These are phyloP conservation scores for Fusarium goolgardi DNA, from an alignment of 2,329 filamentous ascomycete genomes.

Conservation along the genomic window DNA sequence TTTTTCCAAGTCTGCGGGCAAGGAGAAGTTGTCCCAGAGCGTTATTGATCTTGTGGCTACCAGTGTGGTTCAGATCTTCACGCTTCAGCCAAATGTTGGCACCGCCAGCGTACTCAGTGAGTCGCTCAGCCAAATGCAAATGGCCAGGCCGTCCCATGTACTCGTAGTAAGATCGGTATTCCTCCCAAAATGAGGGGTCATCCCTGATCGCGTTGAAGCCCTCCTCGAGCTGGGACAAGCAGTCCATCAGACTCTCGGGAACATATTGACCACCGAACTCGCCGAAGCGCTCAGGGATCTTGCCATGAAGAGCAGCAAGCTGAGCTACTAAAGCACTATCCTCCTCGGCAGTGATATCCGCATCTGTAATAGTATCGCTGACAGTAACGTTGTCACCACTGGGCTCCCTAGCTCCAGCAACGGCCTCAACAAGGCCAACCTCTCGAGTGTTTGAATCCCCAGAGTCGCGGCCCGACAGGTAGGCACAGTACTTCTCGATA, in stretches of 20 bases:
- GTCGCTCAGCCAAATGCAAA: conserved; percentile 85
- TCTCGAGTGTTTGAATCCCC: conserved; percentile 65
- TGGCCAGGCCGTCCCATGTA: conserved; percentile 97
- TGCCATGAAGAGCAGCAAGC: conserved; percentile 82
- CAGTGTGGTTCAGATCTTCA: conserved; percentile 97
- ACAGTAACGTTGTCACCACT: conserved; percentile 60
- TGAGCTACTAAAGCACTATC: conserved; percentile 79
- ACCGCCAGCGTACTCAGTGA: conserved; percentile 89
- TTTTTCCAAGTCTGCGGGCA: conserved; percentile 89
- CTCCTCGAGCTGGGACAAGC: conserved; percentile 86
- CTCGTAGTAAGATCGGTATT: conserved; percentile 94
- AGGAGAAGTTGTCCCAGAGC: conserved; percentile 92
- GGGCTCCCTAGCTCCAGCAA: conserved; percentile 63
- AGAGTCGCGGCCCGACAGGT: conserved; percentile 64
- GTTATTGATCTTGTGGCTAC: conserved; percentile 99
- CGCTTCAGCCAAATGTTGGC: conserved; percentile 98
- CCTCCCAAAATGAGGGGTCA: conserved; percentile 95
- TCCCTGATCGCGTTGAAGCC: conserved; percentile 90
- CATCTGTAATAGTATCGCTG: conserved; percentile 72
- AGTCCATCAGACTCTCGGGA: conserved; percentile 97
- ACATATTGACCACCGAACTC: conserved; percentile 98
- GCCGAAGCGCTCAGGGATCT: conserved; percentile 88
- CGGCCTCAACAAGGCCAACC: conserved; percentile 75
- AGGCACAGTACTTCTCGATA: conserved; percentile 88
- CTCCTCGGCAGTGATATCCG: conserved; percentile 68